Percentiles rank a stretch among this genome's conserved stretches.
phyloP scores from a whole-genome alignment of 768 basidiomycete species.

The Tulasnella calospora region DNA sequence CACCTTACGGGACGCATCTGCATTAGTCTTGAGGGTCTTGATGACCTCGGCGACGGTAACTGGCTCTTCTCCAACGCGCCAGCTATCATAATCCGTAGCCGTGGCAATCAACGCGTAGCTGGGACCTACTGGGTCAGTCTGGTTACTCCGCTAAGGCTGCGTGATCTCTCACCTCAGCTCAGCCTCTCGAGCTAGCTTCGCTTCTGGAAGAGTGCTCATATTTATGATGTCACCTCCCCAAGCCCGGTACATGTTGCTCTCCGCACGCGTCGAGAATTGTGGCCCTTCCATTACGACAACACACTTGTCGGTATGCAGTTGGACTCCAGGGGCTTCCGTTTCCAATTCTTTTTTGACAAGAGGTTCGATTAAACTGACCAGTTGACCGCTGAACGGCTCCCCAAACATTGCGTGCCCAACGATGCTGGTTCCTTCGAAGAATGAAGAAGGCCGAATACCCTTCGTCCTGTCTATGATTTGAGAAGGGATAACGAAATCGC shows the following conservation, averaged over 20 bases:
- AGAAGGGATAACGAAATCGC: conserved; percentile 78
- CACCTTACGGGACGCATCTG: conserved; percentile 75
- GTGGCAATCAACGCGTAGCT: conserved; percentile 92
- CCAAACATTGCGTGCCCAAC: conserved; percentile 95
- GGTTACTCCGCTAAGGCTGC: not conserved
- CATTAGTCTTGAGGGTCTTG: conserved; percentile 81
- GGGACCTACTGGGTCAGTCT: conserved; percentile 10
- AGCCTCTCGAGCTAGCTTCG: conserved; percentile 94
- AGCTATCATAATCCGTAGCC: conserved; percentile 93
- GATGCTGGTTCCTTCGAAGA: conserved; percentile 74
- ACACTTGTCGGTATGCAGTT: conserved; percentile 75
- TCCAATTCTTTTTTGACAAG: conserved; percentile 61
- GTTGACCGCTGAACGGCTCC: conserved; percentile 71
- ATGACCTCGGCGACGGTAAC: conserved; percentile 91
- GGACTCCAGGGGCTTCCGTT: conserved; percentile 48
- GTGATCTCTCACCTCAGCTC: conserved; percentile 67
- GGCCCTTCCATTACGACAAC: conserved; percentile 97
- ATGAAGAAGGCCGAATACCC: conserved; percentile 79
- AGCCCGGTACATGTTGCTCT: conserved; percentile 86
- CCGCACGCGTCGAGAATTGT: conserved; percentile 96
- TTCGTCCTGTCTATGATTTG: conserved; percentile 98
- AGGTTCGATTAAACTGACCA: conserved; percentile 61
- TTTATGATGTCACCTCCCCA: conserved; percentile 95
- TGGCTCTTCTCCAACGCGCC: conserved; percentile 71
- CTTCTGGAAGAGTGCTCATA: conserved; percentile 95